A percentile compares a stretch with the other conserved stretches of the same genome.
phyloP scores from a whole-genome alignment of 495 filamentous ascomycete genomes.

The Neurospora pannonica region DNA sequence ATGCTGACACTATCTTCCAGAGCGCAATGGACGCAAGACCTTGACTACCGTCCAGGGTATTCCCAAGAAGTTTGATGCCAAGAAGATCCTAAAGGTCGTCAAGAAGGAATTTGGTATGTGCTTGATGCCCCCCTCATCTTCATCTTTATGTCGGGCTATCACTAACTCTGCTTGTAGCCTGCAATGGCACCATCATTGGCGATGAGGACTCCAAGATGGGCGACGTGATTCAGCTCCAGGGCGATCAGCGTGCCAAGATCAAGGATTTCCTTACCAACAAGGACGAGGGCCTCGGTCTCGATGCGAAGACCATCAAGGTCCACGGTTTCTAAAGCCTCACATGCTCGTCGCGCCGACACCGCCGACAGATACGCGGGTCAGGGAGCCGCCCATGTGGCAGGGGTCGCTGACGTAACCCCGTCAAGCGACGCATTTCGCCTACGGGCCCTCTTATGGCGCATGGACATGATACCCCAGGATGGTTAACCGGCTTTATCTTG shows the following conservation, averaged over 20 bases:
- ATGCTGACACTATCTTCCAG: slow-evolving; percentile 33
- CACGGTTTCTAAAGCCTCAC: slow-evolving; percentile 61
- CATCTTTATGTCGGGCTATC: too few relatives aligned
- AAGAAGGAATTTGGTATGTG: slow-evolving; percentile 96
- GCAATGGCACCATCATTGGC: slow-evolving; percentile 99
- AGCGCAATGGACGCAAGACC: slow-evolving; percentile 99
- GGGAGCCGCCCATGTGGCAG: slow-evolving; percentile 8
- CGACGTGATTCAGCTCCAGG: slow-evolving; percentile 99
- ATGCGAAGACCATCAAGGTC: slow-evolving; percentile 96
- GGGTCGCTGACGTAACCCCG: neutral
- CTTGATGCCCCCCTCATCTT: neutral
- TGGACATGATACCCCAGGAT: slow-evolving; percentile 23
- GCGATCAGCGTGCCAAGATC: slow-evolving; percentile 97
- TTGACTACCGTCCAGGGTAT: slow-evolving; percentile 98
- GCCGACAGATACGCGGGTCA: slow-evolving; percentile 5
- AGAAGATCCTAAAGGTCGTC: slow-evolving; percentile 99
- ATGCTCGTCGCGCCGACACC: slow-evolving; percentile 24
- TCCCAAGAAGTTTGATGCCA: slow-evolving; percentile 95
- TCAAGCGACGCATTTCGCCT: neutral
- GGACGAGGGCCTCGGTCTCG: slow-evolving; percentile 81
- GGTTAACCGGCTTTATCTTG: slow-evolving; percentile 11
- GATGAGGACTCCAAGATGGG: slow-evolving; percentile 82
- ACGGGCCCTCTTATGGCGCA: slow-evolving; percentile 11
- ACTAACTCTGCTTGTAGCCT: slow-evolving; percentile 48
- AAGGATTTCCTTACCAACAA: slow-evolving; percentile 95